Conservation (phyloP, 345 rosid genomes). For the Cardamine resedifolia region DNA sequence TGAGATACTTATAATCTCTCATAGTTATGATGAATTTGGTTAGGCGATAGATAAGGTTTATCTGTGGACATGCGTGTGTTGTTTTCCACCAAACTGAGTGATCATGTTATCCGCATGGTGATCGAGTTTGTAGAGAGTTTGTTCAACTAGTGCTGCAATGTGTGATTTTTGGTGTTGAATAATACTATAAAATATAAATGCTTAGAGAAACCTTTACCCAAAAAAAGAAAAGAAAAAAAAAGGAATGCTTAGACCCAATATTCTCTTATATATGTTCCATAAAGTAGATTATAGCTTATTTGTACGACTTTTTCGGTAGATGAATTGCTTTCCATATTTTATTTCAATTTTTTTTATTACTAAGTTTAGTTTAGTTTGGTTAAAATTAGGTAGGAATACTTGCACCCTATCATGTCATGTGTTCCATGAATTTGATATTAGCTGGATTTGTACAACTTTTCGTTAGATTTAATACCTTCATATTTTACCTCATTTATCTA, state of each 20-base stretch:
- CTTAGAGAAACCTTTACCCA: background rate
- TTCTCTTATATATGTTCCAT: background rate
- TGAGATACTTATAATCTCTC: slow-evolving; percentile 22
- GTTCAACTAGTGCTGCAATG: slow-evolving; percentile 22
- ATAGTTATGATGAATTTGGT: slow-evolving; percentile 12
- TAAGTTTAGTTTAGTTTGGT: background rate
- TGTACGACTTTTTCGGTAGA: background rate
- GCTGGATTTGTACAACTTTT: background rate
- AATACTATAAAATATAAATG: background rate
- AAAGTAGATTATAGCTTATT: background rate
- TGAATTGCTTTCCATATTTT: background rate
- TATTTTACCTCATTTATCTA: background rate
- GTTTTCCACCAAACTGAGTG: slow-evolving; percentile 35
- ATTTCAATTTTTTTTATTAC: background rate
- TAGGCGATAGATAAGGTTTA: slow-evolving; percentile 26
- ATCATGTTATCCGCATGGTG: slow-evolving; percentile 35
- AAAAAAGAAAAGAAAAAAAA: too few relatives aligned
- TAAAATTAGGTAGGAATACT: background rate
- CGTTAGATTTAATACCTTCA: background rate
- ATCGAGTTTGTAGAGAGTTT: slow-evolving; percentile 29
- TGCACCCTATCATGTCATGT: background rate
- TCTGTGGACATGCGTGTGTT: slow-evolving; percentile 34
- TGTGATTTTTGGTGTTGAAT: background rate
- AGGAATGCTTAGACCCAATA: background rate
- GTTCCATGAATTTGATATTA: background rate